Evolutionary conservation across 306 rosid genomes (phyloP).

Genomic region (Cicer cuneatum): DNA sequence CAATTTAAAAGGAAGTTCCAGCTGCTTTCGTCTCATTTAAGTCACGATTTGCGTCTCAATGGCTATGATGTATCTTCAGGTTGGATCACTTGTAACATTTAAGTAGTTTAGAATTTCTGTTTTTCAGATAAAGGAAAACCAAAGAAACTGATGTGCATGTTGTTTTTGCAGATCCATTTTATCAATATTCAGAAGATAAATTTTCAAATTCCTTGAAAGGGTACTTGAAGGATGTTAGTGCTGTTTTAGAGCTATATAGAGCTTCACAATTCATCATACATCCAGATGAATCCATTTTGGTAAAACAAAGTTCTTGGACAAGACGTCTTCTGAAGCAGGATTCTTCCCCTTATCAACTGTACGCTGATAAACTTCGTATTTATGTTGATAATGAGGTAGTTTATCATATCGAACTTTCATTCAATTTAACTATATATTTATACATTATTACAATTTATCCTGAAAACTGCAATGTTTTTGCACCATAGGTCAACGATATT

Average conservation of each 20-base stretch:
- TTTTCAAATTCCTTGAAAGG: slow-evolving; percentile 73
- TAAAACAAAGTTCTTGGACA: slow-evolving; percentile 62
- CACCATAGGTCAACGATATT: slow-evolving; percentile 62
- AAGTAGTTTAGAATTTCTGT: not conserved
- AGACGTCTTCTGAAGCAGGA: slow-evolving; percentile 59
- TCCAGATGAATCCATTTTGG: slow-evolving; percentile 69
- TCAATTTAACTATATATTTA: not conserved
- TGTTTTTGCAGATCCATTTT: slow-evolving; percentile 65
- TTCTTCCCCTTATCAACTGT: slow-evolving; percentile 33
- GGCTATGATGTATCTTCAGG: slow-evolving; percentile 86
- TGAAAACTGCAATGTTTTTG: slow-evolving; percentile 31
- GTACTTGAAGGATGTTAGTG: slow-evolving; percentile 65
- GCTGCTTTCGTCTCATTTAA: no score
- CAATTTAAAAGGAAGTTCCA: no score
- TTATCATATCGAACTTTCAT: slow-evolving; percentile 21
- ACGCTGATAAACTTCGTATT: slow-evolving; percentile 41
- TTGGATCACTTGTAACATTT: slow-evolving; percentile 28
- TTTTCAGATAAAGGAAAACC: not conserved
- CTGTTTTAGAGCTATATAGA: slow-evolving; percentile 68
- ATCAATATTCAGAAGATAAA: slow-evolving; percentile 64
- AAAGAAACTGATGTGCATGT: slow-evolving; percentile 11
- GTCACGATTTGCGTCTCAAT: slow-evolving; percentile 61
- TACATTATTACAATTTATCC: slow-evolving; percentile 20
- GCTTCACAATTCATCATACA: slow-evolving; percentile 72
- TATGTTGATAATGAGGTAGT: slow-evolving; percentile 66